phyloP scores from a whole-genome alignment of 2,329 filamentous ascomycete species.

The Nothomitra cinnamomea region DNA sequence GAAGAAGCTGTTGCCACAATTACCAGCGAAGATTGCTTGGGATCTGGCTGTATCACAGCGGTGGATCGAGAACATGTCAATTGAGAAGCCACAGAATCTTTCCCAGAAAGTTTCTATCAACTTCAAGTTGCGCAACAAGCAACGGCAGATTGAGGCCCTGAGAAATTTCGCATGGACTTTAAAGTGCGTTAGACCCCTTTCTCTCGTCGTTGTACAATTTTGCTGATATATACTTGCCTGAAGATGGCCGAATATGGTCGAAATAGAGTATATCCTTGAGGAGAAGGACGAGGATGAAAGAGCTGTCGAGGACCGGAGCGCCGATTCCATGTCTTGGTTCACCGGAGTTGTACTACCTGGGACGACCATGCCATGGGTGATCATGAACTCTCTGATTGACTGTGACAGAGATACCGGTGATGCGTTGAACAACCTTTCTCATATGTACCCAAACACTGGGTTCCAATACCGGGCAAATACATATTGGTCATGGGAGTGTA shows the following conservation, averaged over 20 bases:
- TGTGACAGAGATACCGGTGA: slow-evolving; percentile 53
- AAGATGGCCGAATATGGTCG: slow-evolving; percentile 50
- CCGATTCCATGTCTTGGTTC: slow-evolving; percentile 62
- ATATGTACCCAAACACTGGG: slow-evolving; percentile 50
- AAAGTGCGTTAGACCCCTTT: slow-evolving; percentile 26
- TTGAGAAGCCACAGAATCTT: slow-evolving; percentile 40
- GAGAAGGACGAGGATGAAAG: slow-evolving; percentile 34
- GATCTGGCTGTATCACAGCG: slow-evolving; percentile 54
- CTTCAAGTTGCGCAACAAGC: slow-evolving; percentile 47
- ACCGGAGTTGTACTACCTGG: slow-evolving; percentile 57
- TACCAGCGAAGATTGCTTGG: slow-evolving; percentile 57
- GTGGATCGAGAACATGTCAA: slow-evolving; percentile 53
- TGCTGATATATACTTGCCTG: slow-evolving; percentile 5
- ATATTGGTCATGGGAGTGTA: slow-evolving; percentile 56
- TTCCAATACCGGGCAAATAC: slow-evolving; percentile 66
- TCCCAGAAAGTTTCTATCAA: slow-evolving; percentile 29
- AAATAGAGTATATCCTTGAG: slow-evolving; percentile 44
- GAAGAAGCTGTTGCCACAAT: slow-evolving; percentile 43
- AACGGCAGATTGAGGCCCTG: slow-evolving; percentile 50
- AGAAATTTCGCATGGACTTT: slow-evolving; percentile 52
- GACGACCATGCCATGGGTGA: slow-evolving; percentile 51
- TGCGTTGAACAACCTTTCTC: slow-evolving; percentile 47
- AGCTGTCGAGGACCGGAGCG: slow-evolving; percentile 41
- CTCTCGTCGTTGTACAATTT: background rate
- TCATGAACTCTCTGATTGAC: slow-evolving; percentile 65